Conservation (phyloP, 2,329 filamentous ascomycete genomes). For the Aspergillus pseudoviridinutans region DNA sequence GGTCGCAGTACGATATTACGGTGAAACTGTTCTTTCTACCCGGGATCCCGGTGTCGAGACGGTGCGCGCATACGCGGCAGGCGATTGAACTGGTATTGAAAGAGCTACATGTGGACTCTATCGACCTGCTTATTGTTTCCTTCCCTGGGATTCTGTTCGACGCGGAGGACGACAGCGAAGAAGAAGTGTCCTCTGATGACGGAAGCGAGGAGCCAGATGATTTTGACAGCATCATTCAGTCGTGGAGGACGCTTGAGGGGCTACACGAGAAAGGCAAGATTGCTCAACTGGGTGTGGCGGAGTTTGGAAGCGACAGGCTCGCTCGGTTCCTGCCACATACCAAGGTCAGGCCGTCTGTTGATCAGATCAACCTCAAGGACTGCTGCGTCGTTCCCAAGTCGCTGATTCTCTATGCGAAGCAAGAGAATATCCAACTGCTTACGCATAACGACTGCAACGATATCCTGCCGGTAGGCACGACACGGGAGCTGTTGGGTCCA, state of each 20-base stretch:
- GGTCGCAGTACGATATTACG: conserved; percentile 85
- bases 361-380: conserved; percentile 94
- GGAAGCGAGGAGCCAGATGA: conserved; percentile 46
- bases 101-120: conserved; percentile 68
- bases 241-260: conserved; percentile 64
- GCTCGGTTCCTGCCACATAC: conserved; percentile 70
- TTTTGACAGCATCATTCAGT: conserved; percentile 63
- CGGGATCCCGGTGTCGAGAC: conserved; percentile 59
- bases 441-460: conserved; percentile 94
- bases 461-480: conserved; percentile 78
- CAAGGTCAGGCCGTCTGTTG: conserved; percentile 70
- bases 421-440: conserved; percentile 76
- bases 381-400: conserved; percentile 94
- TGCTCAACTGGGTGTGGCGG: conserved; percentile 74
- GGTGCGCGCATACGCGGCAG: conserved; percentile 68
- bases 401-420: conserved; percentile 77
- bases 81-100: conserved; percentile 76
- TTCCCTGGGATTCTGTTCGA: conserved; percentile 94
- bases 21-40: conserved; percentile 93
- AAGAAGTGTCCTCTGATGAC: conserved; percentile 50
- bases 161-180: conserved; percentile 80
- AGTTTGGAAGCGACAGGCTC: conserved; percentile 84
- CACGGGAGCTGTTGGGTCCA: conserved; percentile 76
- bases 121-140: conserved; percentile 87
- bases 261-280: conserved; percentile 69